Conservation (phyloP, 1,139 yeast species). For the Eremothecium gossypii region DNA sequence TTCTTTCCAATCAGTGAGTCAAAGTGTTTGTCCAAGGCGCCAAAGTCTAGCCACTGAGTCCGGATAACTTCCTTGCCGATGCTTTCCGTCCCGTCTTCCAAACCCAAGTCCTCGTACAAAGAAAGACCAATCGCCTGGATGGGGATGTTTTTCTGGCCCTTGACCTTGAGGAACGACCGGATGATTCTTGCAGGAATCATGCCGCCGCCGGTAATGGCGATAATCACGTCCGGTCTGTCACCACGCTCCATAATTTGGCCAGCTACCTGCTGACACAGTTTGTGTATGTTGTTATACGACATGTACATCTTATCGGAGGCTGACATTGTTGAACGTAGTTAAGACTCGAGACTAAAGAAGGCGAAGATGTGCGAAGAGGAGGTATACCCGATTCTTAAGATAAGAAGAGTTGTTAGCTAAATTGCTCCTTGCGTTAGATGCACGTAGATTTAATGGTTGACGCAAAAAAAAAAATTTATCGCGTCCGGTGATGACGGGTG, state of each 20-base stretch:
- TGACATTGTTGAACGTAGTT: constrained; percentile 8
- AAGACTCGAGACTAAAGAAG: neutral
- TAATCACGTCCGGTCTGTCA: constrained; percentile 71
- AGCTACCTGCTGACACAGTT: constrained; percentile 82
- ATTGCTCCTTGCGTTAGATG: no score
- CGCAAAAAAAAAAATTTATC: constrained; percentile 1
- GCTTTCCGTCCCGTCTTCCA: constrained; percentile 48
- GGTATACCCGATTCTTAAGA: no score
- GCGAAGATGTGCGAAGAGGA: no score
- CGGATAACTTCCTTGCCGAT: constrained; percentile 82
- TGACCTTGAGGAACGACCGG: constrained; percentile 79
- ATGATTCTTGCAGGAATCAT: constrained; percentile 93
- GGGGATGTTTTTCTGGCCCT: constrained; percentile 80
- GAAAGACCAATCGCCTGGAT: constrained; percentile 92
- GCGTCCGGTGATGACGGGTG: neutral
- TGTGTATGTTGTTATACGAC: constrained; percentile 87
- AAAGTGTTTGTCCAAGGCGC: constrained; percentile 43
- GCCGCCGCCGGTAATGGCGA: constrained; percentile 91
- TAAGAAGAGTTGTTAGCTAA: no score
- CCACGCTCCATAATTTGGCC: constrained; percentile 52
- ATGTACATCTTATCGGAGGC: constrained; percentile 54
- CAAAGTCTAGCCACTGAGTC: constrained; percentile 92
- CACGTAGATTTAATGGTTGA: no score
- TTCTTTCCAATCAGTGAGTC: constrained; percentile 71
- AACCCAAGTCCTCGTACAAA: constrained; percentile 71